phyloP scores from a whole-genome alignment of 139 green algal genomes.

The Ulvella scutata region DNA sequence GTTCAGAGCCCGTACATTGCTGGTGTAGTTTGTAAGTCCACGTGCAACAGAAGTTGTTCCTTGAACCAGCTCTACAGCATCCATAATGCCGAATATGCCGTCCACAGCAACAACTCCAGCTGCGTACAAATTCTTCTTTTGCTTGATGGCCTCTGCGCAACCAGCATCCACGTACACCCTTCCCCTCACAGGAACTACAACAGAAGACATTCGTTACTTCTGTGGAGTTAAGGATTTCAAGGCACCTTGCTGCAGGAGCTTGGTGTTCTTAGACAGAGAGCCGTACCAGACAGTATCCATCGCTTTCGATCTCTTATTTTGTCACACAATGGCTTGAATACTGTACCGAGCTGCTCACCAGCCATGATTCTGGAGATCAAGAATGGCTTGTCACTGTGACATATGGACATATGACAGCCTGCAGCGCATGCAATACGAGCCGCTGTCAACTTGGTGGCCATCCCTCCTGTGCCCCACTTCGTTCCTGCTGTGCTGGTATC shows the following conservation, averaged over 20 bases:
- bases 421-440: constrained; percentile 75
- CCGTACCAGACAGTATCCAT: constrained; percentile 56
- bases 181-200: constrained; percentile 12
- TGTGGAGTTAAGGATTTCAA: constrained; percentile 19
- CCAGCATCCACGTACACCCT: background rate
- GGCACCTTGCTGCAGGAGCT: background rate
- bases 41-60: constrained; percentile 60
- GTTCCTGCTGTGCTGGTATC: constrained; percentile 28
- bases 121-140: constrained; percentile 14
- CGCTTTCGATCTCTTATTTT: constrained; percentile 58
- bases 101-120: constrained; percentile 55
- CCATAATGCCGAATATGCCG: background rate
- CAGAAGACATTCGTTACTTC: background rate
- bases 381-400: constrained; percentile 24
- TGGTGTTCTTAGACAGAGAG: background rate
- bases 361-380: constrained; percentile 33
- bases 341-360: constrained; percentile 28
- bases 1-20: constrained; percentile 12
- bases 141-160: background rate
- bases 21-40: constrained; percentile 64
- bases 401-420: constrained; percentile 65
- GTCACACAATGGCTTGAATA: constrained; percentile 41
- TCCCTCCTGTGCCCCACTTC: constrained; percentile 84
- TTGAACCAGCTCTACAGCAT: constrained; percentile 14
- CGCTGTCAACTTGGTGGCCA: constrained; percentile 89